These are phyloP conservation scores for Dothidotthia symphoricarpi DNA, from an alignment of 2,329 filamentous ascomycete species.

Conservation along the genomic window DNA sequence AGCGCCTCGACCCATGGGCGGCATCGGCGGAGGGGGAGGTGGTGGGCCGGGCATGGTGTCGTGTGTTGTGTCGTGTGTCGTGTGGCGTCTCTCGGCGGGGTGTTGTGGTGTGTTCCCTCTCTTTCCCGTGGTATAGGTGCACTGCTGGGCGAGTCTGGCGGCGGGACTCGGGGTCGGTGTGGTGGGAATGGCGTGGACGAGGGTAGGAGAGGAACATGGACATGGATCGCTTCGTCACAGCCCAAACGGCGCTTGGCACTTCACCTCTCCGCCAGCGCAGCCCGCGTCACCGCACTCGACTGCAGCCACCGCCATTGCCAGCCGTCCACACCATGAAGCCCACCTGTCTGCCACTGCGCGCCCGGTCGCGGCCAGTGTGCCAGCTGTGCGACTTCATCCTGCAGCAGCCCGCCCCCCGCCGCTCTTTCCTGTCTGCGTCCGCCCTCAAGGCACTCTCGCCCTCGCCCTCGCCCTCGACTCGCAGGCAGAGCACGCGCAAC, in stretches of 20 bases:
- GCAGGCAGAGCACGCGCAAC: constrained; percentile 20
- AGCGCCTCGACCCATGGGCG: constrained; percentile 40
- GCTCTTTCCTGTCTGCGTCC: constrained; percentile 26
- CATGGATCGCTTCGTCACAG: neutral
- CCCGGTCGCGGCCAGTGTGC: constrained; percentile 31
- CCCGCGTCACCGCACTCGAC: constrained; percentile 4
- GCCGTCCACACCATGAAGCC: constrained; percentile 31
- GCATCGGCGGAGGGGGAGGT: constrained; percentile 41
- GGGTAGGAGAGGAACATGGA: neutral
- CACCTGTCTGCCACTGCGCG: constrained; percentile 25
- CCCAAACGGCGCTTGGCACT: too few relatives aligned
- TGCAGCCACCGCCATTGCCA: constrained; percentile 1
- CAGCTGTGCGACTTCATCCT: constrained; percentile 36
- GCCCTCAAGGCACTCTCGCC: constrained; percentile 11
- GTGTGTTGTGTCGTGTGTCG: too few relatives aligned
- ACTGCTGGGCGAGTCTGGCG: too few relatives aligned
- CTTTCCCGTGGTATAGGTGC: neutral
- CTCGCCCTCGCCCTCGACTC: constrained; percentile 9
- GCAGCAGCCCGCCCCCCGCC: constrained; percentile 30
- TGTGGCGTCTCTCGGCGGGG: constrained; percentile 3
- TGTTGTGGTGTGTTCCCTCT: constrained; percentile 2
- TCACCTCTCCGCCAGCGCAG: neutral
- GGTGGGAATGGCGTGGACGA: neutral
- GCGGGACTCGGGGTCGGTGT: too few relatives aligned
- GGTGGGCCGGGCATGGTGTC: constrained; percentile 37